These are phyloP conservation scores for Kluyveromyces lactis DNA, from an alignment of 805 yeast genomes.

Conservation along the genomic window DNA sequence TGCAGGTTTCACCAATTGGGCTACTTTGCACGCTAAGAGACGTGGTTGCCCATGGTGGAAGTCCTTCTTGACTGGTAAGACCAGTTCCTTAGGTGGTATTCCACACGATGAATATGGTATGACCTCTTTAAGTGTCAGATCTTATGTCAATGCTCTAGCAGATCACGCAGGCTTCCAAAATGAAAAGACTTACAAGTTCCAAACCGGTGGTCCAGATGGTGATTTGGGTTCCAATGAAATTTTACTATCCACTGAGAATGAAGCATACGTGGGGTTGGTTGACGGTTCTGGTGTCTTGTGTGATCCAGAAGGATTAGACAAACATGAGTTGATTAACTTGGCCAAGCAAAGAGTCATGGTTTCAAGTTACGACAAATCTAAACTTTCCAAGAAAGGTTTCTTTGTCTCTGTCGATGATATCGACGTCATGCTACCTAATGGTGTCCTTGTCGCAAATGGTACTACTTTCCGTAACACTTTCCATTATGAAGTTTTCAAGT, in stretches of 20 bases:
- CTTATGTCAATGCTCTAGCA: constrained; percentile 82
- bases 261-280: constrained; percentile 77
- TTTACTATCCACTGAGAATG: constrained; percentile 64
- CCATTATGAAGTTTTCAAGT: constrained; percentile 67
- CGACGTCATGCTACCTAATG: constrained; percentile 71
- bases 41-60: constrained; percentile 99
- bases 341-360: constrained; percentile 75
- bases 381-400: constrained; percentile 70
- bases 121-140: constrained; percentile 92
- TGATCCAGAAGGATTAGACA: constrained; percentile 85
- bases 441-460: constrained; percentile 68
- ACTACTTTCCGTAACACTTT: constrained; percentile 82
- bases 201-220: constrained; percentile 99
- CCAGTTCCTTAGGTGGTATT: constrained; percentile 88
- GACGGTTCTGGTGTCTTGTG: constrained; percentile 95
- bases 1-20: constrained; percentile 94
- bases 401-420: constrained; percentile 78
- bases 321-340: constrained; percentile 64
- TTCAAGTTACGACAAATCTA: constrained; percentile 54
- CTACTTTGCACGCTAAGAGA: constrained; percentile 82
- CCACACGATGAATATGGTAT: constrained; percentile 98
- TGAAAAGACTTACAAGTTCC: constrained; percentile 63
- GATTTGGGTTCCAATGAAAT: constrained; percentile 96
- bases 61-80: constrained; percentile 94
- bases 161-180: constrained; percentile 60